phyloP scores from a whole-genome alignment of 768 basidiomycete species.

The Boletus fagicola region DNA sequence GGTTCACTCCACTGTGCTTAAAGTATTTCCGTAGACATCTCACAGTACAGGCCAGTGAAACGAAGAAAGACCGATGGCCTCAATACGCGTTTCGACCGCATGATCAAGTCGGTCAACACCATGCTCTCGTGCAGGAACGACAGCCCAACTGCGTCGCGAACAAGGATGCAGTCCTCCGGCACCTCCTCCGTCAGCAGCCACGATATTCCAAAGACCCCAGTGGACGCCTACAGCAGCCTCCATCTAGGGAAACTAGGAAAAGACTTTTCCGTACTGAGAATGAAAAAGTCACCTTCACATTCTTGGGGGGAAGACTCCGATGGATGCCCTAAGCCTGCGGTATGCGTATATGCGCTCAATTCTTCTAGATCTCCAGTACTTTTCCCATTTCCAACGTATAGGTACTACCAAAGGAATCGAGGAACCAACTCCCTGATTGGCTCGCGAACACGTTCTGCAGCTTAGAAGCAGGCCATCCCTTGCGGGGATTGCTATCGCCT shows the following conservation, averaged over 20 bases:
- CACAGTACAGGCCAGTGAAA: slow-evolving; percentile 34
- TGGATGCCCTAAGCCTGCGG: slow-evolving; percentile 13
- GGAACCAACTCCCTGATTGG: slow-evolving; percentile 51
- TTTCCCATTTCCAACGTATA: slow-evolving; percentile 13
- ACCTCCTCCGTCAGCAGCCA: slow-evolving; percentile 47
- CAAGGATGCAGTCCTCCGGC: slow-evolving; percentile 38
- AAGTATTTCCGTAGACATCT: slow-evolving; percentile 3
- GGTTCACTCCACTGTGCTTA: not conserved
- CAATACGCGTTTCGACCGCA: slow-evolving; percentile 63
- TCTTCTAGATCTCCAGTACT: slow-evolving; percentile 11
- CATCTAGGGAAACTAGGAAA: slow-evolving; percentile 37
- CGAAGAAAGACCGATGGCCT: slow-evolving; percentile 48
- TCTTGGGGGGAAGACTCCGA: slow-evolving; percentile 8
- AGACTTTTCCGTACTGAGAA: slow-evolving; percentile 45
- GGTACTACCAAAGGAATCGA: slow-evolving; percentile 22
- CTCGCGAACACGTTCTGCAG: slow-evolving; percentile 50
- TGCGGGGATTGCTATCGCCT: slow-evolving; percentile 33
- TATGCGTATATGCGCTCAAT: slow-evolving; percentile 32
- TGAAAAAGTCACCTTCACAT: slow-evolving; percentile 21
- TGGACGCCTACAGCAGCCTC: slow-evolving; percentile 38
- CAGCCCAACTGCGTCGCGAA: slow-evolving; percentile 26
- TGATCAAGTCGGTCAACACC: slow-evolving; percentile 60
- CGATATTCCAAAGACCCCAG: slow-evolving; percentile 40
- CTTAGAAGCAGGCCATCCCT: slow-evolving; percentile 37
- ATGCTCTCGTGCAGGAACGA: slow-evolving; percentile 26